Conservation (phyloP, 2,329 filamentous ascomycete genomes). For the Cercospora zeina region DNA sequence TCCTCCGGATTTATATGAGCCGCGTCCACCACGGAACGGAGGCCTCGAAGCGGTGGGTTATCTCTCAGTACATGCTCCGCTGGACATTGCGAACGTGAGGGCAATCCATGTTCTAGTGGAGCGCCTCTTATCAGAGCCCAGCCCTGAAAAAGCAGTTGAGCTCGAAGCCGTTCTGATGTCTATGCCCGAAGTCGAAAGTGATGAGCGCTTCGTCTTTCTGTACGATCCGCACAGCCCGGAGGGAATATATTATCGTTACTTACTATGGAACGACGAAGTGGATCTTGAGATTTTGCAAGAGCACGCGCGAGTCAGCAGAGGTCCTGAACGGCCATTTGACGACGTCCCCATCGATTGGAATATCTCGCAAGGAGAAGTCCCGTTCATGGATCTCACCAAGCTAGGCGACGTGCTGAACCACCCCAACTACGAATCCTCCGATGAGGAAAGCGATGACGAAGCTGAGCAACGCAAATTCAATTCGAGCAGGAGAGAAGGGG, state of each 20-base stretch:
- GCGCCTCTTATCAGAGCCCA: constrained; percentile 65
- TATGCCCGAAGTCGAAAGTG: constrained; percentile 74
- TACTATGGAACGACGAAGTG: constrained; percentile 63
- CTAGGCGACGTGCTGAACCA: constrained; percentile 81
- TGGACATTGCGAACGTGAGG: constrained; percentile 73
- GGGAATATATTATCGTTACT: constrained; percentile 90
- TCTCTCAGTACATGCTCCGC: constrained; percentile 63
- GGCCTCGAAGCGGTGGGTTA: constrained; percentile 27
- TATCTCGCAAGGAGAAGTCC: constrained; percentile 68
- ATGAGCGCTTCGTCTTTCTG: constrained; percentile 92
- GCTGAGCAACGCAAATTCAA: constrained; percentile 50
- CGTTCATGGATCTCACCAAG: constrained; percentile 60
- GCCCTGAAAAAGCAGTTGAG: constrained; percentile 61
- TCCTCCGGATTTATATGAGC: constrained; percentile 70
- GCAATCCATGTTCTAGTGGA: constrained; percentile 89
- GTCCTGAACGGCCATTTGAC: constrained; percentile 56
- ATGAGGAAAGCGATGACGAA: constrained; percentile 72
- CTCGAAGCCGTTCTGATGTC: constrained; percentile 94
- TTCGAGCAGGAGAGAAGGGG: constrained; percentile 42
- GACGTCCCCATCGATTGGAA: constrained; percentile 78
- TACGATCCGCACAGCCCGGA: constrained; percentile 80
- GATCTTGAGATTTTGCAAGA: constrained; percentile 49
- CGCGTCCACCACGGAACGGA: constrained; percentile 16
- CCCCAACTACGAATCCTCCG: constrained; percentile 80
- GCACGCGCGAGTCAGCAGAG: constrained; percentile 43